Evolutionary conservation across 805 yeast species (phyloP).

Genomic region (Metschnikowia koreensis): DNA sequence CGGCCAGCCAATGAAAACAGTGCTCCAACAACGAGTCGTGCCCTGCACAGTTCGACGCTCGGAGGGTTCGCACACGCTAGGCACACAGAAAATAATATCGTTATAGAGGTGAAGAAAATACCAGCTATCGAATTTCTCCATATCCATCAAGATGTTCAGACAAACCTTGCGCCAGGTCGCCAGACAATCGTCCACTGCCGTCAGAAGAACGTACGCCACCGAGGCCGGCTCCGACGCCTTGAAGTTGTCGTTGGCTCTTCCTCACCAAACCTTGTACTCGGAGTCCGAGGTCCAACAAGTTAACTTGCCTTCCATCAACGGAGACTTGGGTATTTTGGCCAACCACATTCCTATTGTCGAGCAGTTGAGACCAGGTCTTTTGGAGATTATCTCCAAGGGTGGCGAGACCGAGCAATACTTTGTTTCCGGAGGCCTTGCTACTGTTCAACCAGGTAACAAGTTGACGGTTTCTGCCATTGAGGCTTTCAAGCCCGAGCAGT

Average conservation of each 20-base stretch:
- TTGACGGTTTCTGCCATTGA: constrained; percentile 91
- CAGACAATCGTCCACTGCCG: constrained; percentile 54
- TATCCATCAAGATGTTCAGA: constrained; percentile 49
- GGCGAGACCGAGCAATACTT: constrained; percentile 76
- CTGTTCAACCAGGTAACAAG: constrained; percentile 91
- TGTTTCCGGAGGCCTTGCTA: constrained; percentile 94
- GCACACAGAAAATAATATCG: too few relatives aligned
- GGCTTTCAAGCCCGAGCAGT: constrained; percentile 88
- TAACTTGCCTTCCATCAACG: constrained; percentile 92
- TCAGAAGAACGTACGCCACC: constrained; percentile 88
- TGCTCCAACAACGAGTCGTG: constrained; percentile 18
- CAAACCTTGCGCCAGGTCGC: constrained; percentile 60
- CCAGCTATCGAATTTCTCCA: not conserved
- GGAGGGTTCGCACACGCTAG: constrained; percentile 2
- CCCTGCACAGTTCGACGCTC: constrained; percentile 16
- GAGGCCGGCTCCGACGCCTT: constrained; percentile 67
- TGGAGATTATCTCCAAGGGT: constrained; percentile 81
- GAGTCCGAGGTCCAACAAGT: constrained; percentile 67
- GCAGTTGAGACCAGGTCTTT: constrained; percentile 93
- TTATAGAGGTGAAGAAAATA: too few relatives aligned
- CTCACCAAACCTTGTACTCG: constrained; percentile 70
- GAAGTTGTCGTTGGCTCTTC: constrained; percentile 86
- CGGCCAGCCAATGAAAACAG: constrained; percentile 33
- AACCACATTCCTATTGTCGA: constrained; percentile 97
- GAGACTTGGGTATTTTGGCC: constrained; percentile 95